Percentiles rank a stretch among this genome's conserved stretches.
These are phyloP conservation scores for Pestalotiopsis fici DNA, from an alignment of 2,329 filamentous ascomycete species.

Conservation along the genomic window DNA sequence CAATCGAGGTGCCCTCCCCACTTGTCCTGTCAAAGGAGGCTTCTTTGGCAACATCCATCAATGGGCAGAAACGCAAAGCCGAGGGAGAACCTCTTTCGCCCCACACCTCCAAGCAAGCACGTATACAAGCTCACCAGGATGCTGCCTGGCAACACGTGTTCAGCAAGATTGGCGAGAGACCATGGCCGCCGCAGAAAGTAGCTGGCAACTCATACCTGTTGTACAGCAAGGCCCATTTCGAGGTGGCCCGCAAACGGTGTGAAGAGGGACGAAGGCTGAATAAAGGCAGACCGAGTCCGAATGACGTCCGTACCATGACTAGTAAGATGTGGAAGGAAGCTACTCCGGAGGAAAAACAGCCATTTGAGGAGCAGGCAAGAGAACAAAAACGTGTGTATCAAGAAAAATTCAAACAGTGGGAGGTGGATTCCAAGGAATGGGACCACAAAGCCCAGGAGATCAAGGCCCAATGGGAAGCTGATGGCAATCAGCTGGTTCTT, in stretches of 20 bases:
- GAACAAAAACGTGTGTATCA: slow-evolving; percentile 69
- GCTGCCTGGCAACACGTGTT: slow-evolving; percentile 54
- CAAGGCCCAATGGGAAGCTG: slow-evolving; percentile 48
- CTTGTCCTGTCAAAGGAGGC: slow-evolving; percentile 69
- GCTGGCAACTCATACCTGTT: slow-evolving; percentile 85
- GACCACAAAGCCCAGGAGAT: slow-evolving; percentile 64
- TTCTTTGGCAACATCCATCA: slow-evolving; percentile 25
- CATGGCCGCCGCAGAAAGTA: slow-evolving; percentile 70
- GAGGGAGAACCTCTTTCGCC: slow-evolving; percentile 31
- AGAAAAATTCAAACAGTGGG: slow-evolving; percentile 58
- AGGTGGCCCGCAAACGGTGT: slow-evolving; percentile 60
- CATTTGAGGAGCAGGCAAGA: slow-evolving; percentile 75
- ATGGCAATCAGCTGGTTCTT: slow-evolving; percentile 48
- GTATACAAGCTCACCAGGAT: slow-evolving; percentile 57
- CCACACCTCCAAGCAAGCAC: slow-evolving; percentile 51
- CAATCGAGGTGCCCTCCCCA: slow-evolving; percentile 75
- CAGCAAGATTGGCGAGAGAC: slow-evolving; percentile 70
- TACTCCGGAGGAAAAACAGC: slow-evolving; percentile 67
- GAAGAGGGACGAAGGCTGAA: slow-evolving; percentile 66
- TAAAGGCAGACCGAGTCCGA: slow-evolving; percentile 68
- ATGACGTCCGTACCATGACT: slow-evolving; percentile 82
- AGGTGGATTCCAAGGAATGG: slow-evolving; percentile 68
- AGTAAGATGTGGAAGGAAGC: slow-evolving; percentile 91
- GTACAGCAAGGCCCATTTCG: slow-evolving; percentile 78
- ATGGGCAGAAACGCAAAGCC: slow-evolving; percentile 56